Conservation (phyloP, 2,329 filamentous ascomycete species). For the Ascochyta lentis region DNA sequence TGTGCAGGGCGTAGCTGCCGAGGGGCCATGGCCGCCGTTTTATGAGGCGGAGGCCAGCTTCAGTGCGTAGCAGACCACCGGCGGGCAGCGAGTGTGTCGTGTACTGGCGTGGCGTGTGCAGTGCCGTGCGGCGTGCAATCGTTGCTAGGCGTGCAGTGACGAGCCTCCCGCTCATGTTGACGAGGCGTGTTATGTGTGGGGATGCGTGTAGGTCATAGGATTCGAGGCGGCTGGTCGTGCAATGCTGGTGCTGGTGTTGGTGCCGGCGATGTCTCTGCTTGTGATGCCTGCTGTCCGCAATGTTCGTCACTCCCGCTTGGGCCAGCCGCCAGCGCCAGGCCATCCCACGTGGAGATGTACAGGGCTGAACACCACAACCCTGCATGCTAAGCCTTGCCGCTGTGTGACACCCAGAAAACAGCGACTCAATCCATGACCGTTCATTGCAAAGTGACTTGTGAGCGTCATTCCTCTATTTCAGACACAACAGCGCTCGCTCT, state of each 20-base stretch:
- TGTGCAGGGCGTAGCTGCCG: constrained; percentile 81
- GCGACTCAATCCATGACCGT: no score
- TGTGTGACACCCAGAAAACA: background rate
- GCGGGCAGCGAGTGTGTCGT: constrained; percentile 43
- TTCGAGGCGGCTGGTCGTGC: constrained; percentile 3
- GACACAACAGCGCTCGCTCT: constrained; percentile 78
- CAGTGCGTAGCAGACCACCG: constrained; percentile 48
- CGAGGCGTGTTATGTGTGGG: constrained; percentile 16
- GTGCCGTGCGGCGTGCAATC: constrained; percentile 68
- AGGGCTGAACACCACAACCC: constrained; percentile 7
- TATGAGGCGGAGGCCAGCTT: constrained; percentile 43
- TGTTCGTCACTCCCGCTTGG: constrained; percentile 19
- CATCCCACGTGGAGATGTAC: constrained; percentile 11
- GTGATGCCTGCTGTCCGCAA: constrained; percentile 6
- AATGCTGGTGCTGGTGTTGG: background rate
- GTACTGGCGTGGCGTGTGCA: constrained; percentile 62
- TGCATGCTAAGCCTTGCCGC: no score
- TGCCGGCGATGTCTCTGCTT: constrained; percentile 1
- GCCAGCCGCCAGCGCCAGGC: background rate
- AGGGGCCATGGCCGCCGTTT: constrained; percentile 74
- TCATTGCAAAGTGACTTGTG: background rate
- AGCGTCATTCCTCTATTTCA: constrained; percentile 32
- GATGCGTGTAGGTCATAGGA: constrained; percentile 27
- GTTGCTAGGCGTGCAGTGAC: constrained; percentile 75
- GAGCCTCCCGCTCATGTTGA: constrained; percentile 73